A percentile compares a stretch with the other conserved stretches of the same genome.
phyloP scores from a whole-genome alignment of 768 basidiomycete genomes.

The Lentinus brumalis region DNA sequence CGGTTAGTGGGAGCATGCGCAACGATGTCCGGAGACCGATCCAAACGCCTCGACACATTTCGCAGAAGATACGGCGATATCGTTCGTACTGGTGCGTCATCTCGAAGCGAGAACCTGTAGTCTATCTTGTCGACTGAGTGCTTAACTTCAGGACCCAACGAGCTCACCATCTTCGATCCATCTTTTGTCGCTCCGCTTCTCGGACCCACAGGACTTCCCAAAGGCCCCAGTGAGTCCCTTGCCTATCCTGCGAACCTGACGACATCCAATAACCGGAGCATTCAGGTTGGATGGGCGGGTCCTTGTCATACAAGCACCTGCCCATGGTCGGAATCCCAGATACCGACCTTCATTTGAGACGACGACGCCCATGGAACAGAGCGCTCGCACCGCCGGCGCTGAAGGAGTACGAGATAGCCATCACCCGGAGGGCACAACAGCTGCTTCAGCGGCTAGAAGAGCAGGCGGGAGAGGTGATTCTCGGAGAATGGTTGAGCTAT shows the following conservation, averaged over 20 bases:
- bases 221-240: conserved; percentile 38
- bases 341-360: conserved; percentile 42
- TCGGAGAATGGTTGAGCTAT: conserved; percentile 40
- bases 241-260: background rate
- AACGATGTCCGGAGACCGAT: conserved; percentile 28
- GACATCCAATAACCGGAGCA: too few relatives aligned
- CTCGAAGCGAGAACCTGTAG: too few relatives aligned
- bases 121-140: too few relatives aligned
- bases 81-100: conserved; percentile 37
- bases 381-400: conserved; percentile 48
- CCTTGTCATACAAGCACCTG: conserved; percentile 13
- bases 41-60: conserved; percentile 30
- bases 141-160: conserved; percentile 43
- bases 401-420: conserved; percentile 46
- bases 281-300: background rate
- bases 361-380: conserved; percentile 51
- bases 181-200: conserved; percentile 33
- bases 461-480: conserved; percentile 29
- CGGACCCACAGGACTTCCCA: conserved; percentile 39
- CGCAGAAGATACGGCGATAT: conserved; percentile 41
- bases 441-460: conserved; percentile 40
- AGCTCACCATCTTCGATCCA: conserved; percentile 41
- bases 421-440: conserved; percentile 41
- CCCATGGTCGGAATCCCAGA: conserved; percentile 9
- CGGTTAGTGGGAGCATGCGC: conserved; percentile 30